phyloP scores from a whole-genome alignment of 179 eudicot species.

The Corrigiola litoralis region DNA sequence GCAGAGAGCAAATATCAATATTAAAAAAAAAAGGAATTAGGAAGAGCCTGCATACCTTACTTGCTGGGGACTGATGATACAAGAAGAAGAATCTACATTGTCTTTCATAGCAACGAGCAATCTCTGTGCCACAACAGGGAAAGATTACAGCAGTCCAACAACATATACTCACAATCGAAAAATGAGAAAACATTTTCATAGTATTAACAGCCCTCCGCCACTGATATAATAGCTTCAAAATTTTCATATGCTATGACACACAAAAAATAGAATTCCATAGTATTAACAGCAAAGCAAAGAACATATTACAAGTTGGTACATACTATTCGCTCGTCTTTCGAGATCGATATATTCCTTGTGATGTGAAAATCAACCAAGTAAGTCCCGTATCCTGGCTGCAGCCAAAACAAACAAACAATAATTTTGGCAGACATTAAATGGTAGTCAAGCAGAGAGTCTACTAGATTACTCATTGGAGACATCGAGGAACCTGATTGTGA shows the following conservation, averaged over 20 bases:
- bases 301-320: constrained; percentile 18
- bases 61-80: constrained; percentile 64
- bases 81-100: constrained; percentile 72
- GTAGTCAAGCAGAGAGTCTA: background rate
- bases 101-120: constrained; percentile 74
- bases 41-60: constrained; percentile 53
- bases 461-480: constrained; percentile 1
- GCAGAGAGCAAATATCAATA: background rate
- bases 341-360: constrained; percentile 32
- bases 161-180: background rate
- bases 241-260: too few relatives aligned
- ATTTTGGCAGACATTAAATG: background rate
- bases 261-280: too few relatives aligned
- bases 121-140: constrained; percentile 41
- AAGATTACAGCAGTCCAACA: background rate
- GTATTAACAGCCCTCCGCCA: too few relatives aligned
- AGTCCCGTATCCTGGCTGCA: constrained; percentile 84
- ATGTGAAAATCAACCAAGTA: constrained; percentile 71
- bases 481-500: background rate
- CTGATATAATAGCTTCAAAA: too few relatives aligned
- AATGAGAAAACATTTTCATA: background rate
- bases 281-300: constrained; percentile 1
- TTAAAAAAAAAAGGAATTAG: constrained; percentile 5
- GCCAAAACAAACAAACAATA: background rate
- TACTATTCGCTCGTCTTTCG: constrained; percentile 60